phyloP scores from a whole-genome alignment of 164 flowering plant genomes.

The Umbellularia californica region DNA sequence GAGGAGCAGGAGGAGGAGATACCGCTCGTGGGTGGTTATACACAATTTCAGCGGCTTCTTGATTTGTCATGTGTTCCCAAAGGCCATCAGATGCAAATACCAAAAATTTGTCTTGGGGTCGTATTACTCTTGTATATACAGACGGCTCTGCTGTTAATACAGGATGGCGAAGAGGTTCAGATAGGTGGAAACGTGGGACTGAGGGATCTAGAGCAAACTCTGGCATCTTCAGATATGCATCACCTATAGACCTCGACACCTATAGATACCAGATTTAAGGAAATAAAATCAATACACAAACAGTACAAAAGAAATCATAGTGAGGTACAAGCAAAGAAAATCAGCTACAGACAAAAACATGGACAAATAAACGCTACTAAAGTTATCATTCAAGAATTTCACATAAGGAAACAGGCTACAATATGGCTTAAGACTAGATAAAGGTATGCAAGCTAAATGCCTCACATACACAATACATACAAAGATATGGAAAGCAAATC shows the following conservation, averaged over 20 bases:
- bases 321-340: no score
- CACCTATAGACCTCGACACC: constrained; percentile 64
- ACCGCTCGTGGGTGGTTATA: constrained; percentile 52
- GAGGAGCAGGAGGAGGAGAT: constrained; percentile 9
- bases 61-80: constrained; percentile 74
- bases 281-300: neutral
- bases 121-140: constrained; percentile 32
- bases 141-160: constrained; percentile 71
- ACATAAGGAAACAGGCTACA: no score
- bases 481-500: no score
- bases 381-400: no score
- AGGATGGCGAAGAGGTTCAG: constrained; percentile 56
- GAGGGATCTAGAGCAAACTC: constrained; percentile 55
- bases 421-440: no score
- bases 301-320: neutral
- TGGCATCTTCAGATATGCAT: constrained; percentile 77
- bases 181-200: constrained; percentile 43
- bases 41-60: constrained; percentile 72
- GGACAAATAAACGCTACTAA: neutral
- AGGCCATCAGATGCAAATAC: constrained; percentile 95
- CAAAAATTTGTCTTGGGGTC: constrained; percentile 54
- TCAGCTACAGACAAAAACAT: neutral
- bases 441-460: no score
- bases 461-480: no score
- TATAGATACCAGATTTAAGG: neutral